phyloP scores from a whole-genome alignment of 345 rosid species.

The Arabis alpina region DNA sequence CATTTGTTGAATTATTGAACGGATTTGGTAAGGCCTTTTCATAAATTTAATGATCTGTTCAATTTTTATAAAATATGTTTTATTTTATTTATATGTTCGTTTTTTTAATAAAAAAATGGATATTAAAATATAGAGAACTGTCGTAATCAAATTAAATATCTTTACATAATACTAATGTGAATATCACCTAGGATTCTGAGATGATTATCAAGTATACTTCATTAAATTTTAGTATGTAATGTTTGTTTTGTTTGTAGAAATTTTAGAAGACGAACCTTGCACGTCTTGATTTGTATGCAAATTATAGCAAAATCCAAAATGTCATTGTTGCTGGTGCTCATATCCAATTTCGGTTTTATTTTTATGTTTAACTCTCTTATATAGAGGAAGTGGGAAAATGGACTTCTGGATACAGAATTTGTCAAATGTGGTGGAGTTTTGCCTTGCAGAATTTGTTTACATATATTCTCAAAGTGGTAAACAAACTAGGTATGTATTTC shows the following conservation, averaged over 20 bases:
- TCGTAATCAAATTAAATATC: too few relatives aligned
- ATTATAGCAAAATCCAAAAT: slow-evolving; percentile 24
- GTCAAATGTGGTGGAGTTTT: not conserved
- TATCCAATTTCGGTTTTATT: not conserved
- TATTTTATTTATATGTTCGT: too few relatives aligned
- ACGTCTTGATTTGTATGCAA: slow-evolving; percentile 5
- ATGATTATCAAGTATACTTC: not conserved
- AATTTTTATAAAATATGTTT: too few relatives aligned
- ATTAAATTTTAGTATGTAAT: not conserved
- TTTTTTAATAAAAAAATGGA: too few relatives aligned
- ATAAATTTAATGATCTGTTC: too few relatives aligned
- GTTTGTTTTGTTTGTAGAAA: slow-evolving; percentile 19
- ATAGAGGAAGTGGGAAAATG: not conserved
- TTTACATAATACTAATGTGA: too few relatives aligned
- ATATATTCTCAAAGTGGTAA: not conserved
- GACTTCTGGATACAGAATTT: not conserved
- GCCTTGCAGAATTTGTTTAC: not conserved
- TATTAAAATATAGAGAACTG: too few relatives aligned
- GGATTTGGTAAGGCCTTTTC: too few relatives aligned
- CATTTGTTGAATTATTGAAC: too few relatives aligned
- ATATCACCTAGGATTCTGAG: too few relatives aligned
- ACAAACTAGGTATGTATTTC: too few relatives aligned
- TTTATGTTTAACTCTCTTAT: not conserved
- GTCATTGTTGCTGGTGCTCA: slow-evolving; percentile 3
- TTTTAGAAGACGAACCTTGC: slow-evolving; percentile 12